Evolutionary conservation across 106 monocot genomes (phyloP).

Genomic region (Dendrobium officinale): DNA sequence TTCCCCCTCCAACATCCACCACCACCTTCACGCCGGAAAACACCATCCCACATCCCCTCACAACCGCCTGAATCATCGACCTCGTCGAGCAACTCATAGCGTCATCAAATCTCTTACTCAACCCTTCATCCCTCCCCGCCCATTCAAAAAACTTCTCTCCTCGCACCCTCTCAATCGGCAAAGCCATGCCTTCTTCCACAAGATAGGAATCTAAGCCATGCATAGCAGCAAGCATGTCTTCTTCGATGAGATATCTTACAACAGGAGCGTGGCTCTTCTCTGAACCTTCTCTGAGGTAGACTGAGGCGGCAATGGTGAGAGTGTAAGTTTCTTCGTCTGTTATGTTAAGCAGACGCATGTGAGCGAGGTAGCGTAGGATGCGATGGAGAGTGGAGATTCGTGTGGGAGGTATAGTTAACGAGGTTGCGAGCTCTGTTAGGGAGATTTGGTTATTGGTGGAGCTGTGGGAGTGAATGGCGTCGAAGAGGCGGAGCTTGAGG

Average conservation of each 20-base stretch:
- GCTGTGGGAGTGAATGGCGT: neutral
- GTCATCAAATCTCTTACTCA: conserved; percentile 1
- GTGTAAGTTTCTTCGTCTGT: neutral
- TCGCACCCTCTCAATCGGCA: neutral
- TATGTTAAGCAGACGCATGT: neutral
- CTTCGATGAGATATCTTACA: neutral
- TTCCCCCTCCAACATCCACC: conserved; percentile 27
- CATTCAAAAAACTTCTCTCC: conserved; percentile 5
- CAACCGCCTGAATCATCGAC: neutral
- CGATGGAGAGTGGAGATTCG: conserved; percentile 5
- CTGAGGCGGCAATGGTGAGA: conserved; percentile 1
- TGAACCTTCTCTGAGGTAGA: neutral
- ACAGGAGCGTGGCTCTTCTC: neutral
- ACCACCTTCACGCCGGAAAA: conserved; percentile 7
- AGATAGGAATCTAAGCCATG: neutral
- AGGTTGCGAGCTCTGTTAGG: conserved; percentile 8
- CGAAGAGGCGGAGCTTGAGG: conserved; percentile 16
- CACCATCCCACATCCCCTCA: neutral
- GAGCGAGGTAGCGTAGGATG: conserved; percentile 11
- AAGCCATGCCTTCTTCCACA: too few species aligned
- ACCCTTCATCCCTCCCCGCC: neutral
- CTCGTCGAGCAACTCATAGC: conserved; percentile 8
- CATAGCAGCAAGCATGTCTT: neutral
- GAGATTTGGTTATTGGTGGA: neutral
- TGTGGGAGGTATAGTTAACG: neutral